phyloP scores from a whole-genome alignment of 768 basidiomycete species.

The Pleurotus giganteus region DNA sequence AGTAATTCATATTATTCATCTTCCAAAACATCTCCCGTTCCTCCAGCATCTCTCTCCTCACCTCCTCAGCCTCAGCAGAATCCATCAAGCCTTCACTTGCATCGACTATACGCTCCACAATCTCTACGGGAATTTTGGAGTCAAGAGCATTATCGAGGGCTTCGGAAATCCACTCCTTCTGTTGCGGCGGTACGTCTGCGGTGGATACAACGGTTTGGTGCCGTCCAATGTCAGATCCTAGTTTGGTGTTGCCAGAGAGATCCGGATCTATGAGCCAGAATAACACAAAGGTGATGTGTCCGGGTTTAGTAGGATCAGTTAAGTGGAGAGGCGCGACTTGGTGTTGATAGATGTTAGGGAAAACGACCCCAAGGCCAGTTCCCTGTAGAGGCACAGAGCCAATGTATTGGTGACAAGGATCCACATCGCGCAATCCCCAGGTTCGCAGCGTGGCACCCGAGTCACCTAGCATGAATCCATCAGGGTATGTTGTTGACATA shows the following conservation, averaged over 20 bases:
- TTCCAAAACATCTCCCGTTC: constrained; percentile 35
- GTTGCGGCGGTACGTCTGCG: constrained; percentile 46
- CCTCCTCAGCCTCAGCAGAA: constrained; percentile 32
- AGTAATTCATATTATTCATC: constrained; percentile 42
- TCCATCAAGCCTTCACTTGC: constrained; percentile 38
- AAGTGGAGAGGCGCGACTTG: constrained; percentile 37
- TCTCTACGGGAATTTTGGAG: constrained; percentile 38
- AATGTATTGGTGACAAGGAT: constrained; percentile 47
- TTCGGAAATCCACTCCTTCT: constrained; percentile 39
- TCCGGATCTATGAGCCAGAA: constrained; percentile 52
- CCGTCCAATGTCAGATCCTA: background rate
- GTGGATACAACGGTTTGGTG: constrained; percentile 37
- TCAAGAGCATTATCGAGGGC: constrained; percentile 35
- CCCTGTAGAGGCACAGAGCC: constrained; percentile 33
- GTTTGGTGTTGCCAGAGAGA: constrained; percentile 14
- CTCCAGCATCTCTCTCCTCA: constrained; percentile 27
- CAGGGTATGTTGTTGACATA: constrained; percentile 50
- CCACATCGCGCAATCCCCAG: constrained; percentile 47
- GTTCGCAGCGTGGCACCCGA: constrained; percentile 44
- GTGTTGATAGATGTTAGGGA: constrained; percentile 60
- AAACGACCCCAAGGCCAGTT: constrained; percentile 38
- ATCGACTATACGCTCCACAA: constrained; percentile 39
- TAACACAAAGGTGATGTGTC: constrained; percentile 39
- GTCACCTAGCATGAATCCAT: constrained; percentile 41
- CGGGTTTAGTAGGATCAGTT: constrained; percentile 36